Base-by-base conservation (phyloP, 106 monocot species). In the Xerophyta viscosa region DNA sequence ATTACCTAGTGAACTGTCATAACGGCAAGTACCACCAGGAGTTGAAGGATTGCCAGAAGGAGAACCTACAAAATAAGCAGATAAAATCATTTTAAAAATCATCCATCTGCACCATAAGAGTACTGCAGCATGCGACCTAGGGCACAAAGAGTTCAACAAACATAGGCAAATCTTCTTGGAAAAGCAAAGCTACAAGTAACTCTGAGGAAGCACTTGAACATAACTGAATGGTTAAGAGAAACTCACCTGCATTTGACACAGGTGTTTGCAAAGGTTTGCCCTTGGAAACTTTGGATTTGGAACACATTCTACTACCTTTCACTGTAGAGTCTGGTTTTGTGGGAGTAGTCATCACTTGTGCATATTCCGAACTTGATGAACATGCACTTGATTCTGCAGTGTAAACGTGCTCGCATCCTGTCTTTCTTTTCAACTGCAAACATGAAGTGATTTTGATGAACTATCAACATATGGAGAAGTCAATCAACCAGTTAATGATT, bases 1-100 rank as follows among this genome's bases (percentile, higher is more conserved):
- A 50, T 77, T 42, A 92, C 92, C 87, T 80, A 92, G 61, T 67
- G 87, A 82, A 59, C 73, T 82, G 79, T 92, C 91, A 54, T 76
- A 92, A 33, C 91, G 86, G 64, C 91, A 92, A 67, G 75, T 71
- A 39, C 85, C 71, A 66, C 50, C 71, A 27, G 83, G 79, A 29
- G 76, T 87, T 5, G 56, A 48, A 37, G 53, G 43, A 71, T 87
- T 80, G 62, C 71, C 54, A 14, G 71, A 71, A 56, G 92, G 74
- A 31, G 87, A 87, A 79, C 68, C 92, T 92, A 67, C 46, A 75
- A 61, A 29, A 17, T 3, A 6, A 4, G 15, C 43, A 44, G 6
- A 44, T 17, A 44, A 14, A 36, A 36, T 36, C 33, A n/a, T n/a
- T n/a, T n/a, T n/a, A n/a, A n/a, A n/a, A n/a, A n/a, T n/a, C n/a